These are phyloP conservation scores for Celoporthe dispersa DNA, from an alignment of 2,329 filamentous ascomycete genomes.

Conservation along the genomic window DNA sequence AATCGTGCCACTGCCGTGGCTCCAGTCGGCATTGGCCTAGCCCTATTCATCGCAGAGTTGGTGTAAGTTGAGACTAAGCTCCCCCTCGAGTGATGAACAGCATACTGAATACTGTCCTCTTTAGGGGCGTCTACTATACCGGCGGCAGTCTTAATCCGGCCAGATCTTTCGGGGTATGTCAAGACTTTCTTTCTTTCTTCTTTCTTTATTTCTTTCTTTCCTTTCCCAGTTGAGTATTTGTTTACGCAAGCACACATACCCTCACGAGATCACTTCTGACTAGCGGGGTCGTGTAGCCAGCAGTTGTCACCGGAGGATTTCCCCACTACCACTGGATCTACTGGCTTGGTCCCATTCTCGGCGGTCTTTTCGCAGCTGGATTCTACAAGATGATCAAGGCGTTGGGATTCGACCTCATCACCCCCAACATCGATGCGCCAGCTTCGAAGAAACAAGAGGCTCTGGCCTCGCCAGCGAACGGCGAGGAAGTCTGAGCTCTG, in stretches of 20 bases:
- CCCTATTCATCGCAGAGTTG: constrained; percentile 66
- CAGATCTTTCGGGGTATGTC: constrained; percentile 48
- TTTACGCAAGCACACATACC: no score
- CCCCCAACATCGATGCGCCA: constrained; percentile 25
- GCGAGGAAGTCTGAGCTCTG: constrained; percentile 4
- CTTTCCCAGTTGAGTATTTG: background rate
- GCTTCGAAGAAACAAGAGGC: constrained; percentile 11
- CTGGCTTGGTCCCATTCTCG: constrained; percentile 58
- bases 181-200: background rate
- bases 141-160: constrained; percentile 56
- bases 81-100: background rate
- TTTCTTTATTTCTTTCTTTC: background rate
- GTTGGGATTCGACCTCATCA: constrained; percentile 56
- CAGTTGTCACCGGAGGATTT: constrained; percentile 47
- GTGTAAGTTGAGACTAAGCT: constrained; percentile 33
- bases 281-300: constrained; percentile 37
- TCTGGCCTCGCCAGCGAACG: background rate
- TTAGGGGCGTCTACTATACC: constrained; percentile 48
- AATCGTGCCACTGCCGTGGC: constrained; percentile 74
- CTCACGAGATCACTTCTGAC: background rate
- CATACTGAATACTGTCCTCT: background rate
- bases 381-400: constrained; percentile 56
- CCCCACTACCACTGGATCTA: constrained; percentile 57
- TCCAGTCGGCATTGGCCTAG: constrained; percentile 72
- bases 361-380: constrained; percentile 51